Evolutionary conservation across 75 land plant species (phyloP).

Genomic region (Picea glauca): DNA sequence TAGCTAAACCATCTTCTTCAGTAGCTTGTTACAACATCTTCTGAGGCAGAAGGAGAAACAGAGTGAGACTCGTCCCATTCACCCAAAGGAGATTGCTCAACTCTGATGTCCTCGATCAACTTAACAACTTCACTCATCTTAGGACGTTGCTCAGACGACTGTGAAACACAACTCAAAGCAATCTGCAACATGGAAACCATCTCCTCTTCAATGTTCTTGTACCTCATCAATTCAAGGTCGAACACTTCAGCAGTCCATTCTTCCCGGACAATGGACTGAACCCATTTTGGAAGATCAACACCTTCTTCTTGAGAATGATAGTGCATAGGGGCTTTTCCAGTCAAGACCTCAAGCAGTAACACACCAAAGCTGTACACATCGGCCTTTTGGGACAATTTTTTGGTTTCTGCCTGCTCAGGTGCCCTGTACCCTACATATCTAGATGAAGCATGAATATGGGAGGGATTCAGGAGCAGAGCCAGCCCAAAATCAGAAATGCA

Average conservation of each 20-base stretch:
- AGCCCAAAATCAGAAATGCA: constrained; percentile 80
- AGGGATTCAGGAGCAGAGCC: constrained; percentile 53
- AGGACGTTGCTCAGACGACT: constrained; percentile 50
- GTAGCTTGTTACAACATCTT: constrained; percentile 12
- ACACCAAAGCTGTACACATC: constrained; percentile 90
- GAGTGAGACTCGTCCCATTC: constrained; percentile 46
- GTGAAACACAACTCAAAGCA: constrained; percentile 59
- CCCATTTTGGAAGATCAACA: constrained; percentile 85
- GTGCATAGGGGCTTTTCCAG: constrained; percentile 69
- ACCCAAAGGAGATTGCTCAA: constrained; percentile 56
- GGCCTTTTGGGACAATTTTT: constrained; percentile 57
- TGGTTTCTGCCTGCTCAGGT: constrained; percentile 62
- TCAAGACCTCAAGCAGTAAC: constrained; percentile 73
- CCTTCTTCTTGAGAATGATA: constrained; percentile 16
- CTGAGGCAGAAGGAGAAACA: constrained; percentile 36
- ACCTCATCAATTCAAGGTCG: constrained; percentile 71
- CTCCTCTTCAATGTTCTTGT: constrained; percentile 79
- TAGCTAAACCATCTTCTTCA: constrained; percentile 3
- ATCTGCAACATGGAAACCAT: constrained; percentile 82
- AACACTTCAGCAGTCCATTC: constrained; percentile 98
- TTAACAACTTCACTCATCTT: constrained; percentile 56
- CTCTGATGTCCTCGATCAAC: constrained; percentile 67
- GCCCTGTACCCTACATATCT: constrained; percentile 80
- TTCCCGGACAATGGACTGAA: constrained; percentile 69
- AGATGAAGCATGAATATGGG: constrained; percentile 38